phyloP scores from a whole-genome alignment of 1,284 basidiomycete genomes.

The Marasmius fiardii region DNA sequence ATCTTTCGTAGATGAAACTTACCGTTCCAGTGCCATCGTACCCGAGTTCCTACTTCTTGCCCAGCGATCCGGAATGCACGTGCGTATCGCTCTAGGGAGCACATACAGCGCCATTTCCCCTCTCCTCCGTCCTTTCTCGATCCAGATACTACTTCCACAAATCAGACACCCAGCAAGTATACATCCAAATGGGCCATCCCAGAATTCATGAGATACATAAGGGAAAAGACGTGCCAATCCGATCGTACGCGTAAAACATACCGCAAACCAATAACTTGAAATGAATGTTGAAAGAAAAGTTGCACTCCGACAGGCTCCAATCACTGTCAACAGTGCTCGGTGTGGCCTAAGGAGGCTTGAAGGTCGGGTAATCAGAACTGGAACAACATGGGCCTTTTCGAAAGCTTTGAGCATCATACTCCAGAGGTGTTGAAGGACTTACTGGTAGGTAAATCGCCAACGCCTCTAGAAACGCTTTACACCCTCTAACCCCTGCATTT shows the following conservation, averaged over 20 bases:
- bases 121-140: conserved; percentile 64
- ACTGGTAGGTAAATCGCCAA: conserved; percentile 68
- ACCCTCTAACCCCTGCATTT: conserved; percentile 51
- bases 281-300: conserved; percentile 71
- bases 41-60: conserved; percentile 38
- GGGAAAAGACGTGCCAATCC: conserved; percentile 61
- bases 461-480: conserved; percentile 57
- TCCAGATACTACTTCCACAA: conserved; percentile 75
- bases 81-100: conserved; percentile 62
- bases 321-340: conserved; percentile 35
- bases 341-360: conserved; percentile 42
- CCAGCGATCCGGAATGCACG: conserved; percentile 55
- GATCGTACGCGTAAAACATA: conserved; percentile 66
- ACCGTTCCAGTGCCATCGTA: conserved; percentile 54
- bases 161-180: conserved; percentile 62
- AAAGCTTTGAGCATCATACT: conserved; percentile 4
- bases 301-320: conserved; percentile 59
- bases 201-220: conserved; percentile 66
- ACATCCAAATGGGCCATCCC: conserved; percentile 71
- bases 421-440: conserved; percentile 23
- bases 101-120: conserved; percentile 80
- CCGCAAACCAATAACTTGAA: conserved; percentile 61
- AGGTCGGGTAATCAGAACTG: conserved; percentile 58
- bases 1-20: conserved; percentile 8
- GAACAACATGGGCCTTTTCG: conserved; percentile 65